Evolutionary conservation across 108 stramenopile species (phyloP).

Genomic region (Discostella stelligeroides): DNA sequence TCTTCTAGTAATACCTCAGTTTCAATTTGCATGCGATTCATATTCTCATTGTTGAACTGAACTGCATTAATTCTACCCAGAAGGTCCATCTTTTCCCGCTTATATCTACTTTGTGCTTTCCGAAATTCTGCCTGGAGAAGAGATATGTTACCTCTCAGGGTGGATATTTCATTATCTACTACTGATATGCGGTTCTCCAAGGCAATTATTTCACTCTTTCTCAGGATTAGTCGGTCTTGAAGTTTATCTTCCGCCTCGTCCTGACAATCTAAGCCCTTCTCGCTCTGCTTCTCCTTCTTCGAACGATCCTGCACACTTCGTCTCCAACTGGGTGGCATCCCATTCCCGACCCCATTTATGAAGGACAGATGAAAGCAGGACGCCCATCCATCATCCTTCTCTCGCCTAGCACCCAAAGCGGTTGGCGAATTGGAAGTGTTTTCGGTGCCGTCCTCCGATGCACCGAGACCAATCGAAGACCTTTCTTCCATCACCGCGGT

Average conservation of each 20-base stretch:
- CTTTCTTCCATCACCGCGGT: no score
- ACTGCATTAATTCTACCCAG: background rate
- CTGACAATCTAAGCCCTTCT: background rate
- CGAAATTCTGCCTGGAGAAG: slow-evolving; percentile 3
- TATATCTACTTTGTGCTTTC: background rate
- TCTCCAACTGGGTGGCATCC: slow-evolving; percentile 26
- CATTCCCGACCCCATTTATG: slow-evolving; percentile 10
- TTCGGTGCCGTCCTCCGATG: no score
- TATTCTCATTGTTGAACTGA: slow-evolving; percentile 14
- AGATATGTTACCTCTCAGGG: slow-evolving; percentile 14
- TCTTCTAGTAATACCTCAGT: slow-evolving; percentile 14
- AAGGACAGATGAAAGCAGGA: background rate
- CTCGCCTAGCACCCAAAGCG: background rate
- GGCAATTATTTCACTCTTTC: background rate
- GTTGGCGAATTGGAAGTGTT: no score
- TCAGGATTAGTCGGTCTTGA: background rate
- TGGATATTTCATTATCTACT: slow-evolving; percentile 6
- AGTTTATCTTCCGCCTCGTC: slow-evolving; percentile 8
- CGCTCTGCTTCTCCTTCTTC: background rate
- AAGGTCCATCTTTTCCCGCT: slow-evolving; percentile 7
- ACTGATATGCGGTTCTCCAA: slow-evolving; percentile 6
- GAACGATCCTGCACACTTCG: slow-evolving; percentile 17
- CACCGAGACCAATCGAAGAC: no score
- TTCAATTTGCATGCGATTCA: slow-evolving; percentile 2
- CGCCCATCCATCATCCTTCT: background rate